phyloP scores from a whole-genome alignment of 2,329 filamentous ascomycete species.

The Magnaporthiopsis poae region DNA sequence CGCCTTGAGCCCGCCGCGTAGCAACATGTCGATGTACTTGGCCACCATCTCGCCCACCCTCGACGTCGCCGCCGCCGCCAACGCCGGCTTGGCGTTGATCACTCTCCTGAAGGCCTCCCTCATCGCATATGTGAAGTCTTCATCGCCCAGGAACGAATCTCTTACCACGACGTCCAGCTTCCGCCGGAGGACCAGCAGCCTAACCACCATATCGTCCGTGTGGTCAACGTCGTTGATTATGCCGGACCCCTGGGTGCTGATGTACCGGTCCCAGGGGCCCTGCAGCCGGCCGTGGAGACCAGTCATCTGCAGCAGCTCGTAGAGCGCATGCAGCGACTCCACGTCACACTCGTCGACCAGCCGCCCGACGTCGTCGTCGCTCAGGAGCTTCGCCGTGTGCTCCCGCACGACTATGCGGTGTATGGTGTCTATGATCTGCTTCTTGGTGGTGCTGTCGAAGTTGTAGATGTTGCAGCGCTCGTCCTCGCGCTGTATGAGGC shows the following conservation, averaged over 20 bases:
- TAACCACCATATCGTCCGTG: constrained; percentile 75
- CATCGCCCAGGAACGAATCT: constrained; percentile 65
- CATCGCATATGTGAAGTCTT: constrained; percentile 67
- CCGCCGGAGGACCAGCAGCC: constrained; percentile 70
- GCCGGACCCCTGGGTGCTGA: constrained; percentile 59
- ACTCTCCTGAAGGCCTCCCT: constrained; percentile 80
- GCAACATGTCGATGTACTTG: constrained; percentile 83
- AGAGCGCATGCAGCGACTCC: constrained; percentile 63
- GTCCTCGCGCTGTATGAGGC: constrained; percentile 62
- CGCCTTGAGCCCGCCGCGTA: constrained; percentile 78
- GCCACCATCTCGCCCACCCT: constrained; percentile 98
- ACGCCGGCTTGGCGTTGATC: constrained; percentile 70
- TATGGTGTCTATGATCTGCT: constrained; percentile 61
- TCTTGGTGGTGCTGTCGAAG: constrained; percentile 73
- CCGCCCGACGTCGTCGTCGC: constrained; percentile 57
- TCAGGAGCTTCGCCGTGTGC: constrained; percentile 56
- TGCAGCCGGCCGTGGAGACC: constrained; percentile 61
- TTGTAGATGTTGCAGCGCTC: constrained; percentile 69
- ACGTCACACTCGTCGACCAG: constrained; percentile 64
- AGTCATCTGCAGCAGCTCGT: constrained; percentile 64
- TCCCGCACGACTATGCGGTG: constrained; percentile 62
- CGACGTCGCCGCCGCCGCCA: constrained; percentile 65
- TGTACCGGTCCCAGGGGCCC: constrained; percentile 67
- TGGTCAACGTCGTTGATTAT: constrained; percentile 75
- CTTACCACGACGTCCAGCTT: constrained; percentile 68